Base-by-base conservation (phyloP, 768 basidiomycete genomes). In the Hemileccinum rubropunctum region DNA sequence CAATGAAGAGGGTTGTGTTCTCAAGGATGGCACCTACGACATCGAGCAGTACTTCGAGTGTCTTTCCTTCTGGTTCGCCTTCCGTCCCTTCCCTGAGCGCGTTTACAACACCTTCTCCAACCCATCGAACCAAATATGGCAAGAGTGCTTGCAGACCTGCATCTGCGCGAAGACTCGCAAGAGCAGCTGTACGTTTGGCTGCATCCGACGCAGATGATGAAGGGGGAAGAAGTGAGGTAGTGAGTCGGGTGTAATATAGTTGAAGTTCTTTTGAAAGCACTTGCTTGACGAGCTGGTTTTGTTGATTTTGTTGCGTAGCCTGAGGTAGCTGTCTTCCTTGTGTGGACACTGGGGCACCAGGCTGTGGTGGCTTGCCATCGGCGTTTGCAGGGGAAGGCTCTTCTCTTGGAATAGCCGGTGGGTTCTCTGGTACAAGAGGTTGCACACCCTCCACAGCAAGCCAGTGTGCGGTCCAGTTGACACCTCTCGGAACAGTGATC, bases 381-480 rank as follows among this genome's bases (percentile, higher is more conserved):
- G 20, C 65, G 38, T 51, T 56, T 46, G 55, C 57, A 21, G 57
- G 56, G 17, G 47, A 54, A 27, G 58, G 76, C 66, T 69, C 73
- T 48, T 85, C 83, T 57, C 79, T 74, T 0, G 86, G 84, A 38
- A 88, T 74, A 2, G 86, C 84, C n/a, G 91, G 87, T 0, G 94
- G 94, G 66, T 98, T 98, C 65, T 97, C 92, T 12, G 91, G 91
- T 43, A 95, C 89, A n/a, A 92, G 79, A 0, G 95, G 95, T 62
- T 98, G 97, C 12, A 99, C 89, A 21, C 97, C 97, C 60, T 99
- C 97, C 34, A 99, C 93, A 1, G 95, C 95, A 28, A 99, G 78
- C 97, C 97, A 99, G 65, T 99, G 97, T 2, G 97, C 95, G 0
- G 85, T 88, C 86, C 91, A 95, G 57, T 77, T 83, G 48, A 90